A percentile compares a stretch with the other conserved stretches of the same genome.
Evolutionary conservation across 1,284 basidiomycete genomes (phyloP).

Genomic region (Puccinia hordei): DNA sequence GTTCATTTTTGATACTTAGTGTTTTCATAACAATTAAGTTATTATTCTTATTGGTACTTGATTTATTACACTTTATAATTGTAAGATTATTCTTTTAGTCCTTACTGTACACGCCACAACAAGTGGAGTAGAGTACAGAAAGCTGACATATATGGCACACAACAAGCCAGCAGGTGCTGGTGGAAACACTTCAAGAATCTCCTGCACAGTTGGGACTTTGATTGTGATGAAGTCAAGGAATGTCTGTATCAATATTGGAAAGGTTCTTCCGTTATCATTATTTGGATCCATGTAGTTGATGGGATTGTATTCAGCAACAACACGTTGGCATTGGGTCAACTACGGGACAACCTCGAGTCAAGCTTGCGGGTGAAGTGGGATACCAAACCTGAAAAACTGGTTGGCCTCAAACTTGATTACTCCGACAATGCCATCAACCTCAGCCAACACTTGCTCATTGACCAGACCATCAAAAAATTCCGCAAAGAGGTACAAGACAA

Average conservation of each 20-base stretch:
- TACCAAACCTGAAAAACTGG: neutral
- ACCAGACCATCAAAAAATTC: neutral
- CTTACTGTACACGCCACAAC: no score
- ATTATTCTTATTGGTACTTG: no score
- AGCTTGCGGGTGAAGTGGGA: slow-evolving; percentile 5
- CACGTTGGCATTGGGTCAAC: neutral
- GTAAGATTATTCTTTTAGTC: no score
- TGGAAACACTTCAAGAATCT: neutral
- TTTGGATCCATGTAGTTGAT: slow-evolving; percentile 14
- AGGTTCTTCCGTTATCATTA: neutral
- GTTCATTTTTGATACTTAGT: no score
- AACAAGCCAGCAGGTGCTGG: slow-evolving; percentile 5
- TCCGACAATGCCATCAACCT: neutral
- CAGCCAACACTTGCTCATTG: neutral
- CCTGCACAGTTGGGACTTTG: neutral
- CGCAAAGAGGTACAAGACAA: neutral
- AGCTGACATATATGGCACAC: no score
- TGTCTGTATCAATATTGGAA: neutral
- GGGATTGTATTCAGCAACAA: slow-evolving; percentile 10
- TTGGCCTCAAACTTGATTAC: neutral
- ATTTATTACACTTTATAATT: no score
- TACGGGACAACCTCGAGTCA: neutral
- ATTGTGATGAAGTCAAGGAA: neutral
- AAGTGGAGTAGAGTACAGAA: no score
- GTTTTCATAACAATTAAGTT: no score